These are phyloP conservation scores for Calonectria hongkongensis DNA, from an alignment of 2,329 filamentous ascomycete genomes.

Conservation along the genomic window DNA sequence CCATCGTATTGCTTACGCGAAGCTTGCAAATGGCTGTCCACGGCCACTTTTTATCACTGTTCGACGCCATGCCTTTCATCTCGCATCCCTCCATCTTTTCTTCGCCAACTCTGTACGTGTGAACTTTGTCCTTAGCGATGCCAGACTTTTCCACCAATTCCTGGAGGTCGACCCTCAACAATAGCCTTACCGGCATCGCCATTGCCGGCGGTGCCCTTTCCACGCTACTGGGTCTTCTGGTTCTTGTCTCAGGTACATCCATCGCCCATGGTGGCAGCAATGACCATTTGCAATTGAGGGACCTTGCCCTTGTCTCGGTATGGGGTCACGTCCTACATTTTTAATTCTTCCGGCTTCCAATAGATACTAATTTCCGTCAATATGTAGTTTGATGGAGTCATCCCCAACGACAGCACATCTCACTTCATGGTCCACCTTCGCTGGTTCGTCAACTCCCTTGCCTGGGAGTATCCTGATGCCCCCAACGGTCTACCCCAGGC, in stretches of 20 bases:
- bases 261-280: constrained; percentile 38
- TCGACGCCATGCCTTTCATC: constrained; percentile 12
- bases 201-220: constrained; percentile 50
- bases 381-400: constrained; percentile 52
- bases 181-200: constrained; percentile 46
- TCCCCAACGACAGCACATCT: constrained; percentile 53
- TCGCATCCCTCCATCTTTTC: constrained; percentile 16
- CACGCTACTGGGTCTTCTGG: constrained; percentile 44
- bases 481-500: constrained; percentile 49
- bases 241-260: constrained; percentile 52
- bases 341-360: background rate
- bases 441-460: constrained; percentile 53
- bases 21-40: constrained; percentile 22
- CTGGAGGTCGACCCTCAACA: constrained; percentile 43
- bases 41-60: constrained; percentile 1
- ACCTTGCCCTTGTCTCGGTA: constrained; percentile 54
- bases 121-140: constrained; percentile 35
- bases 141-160: constrained; percentile 42
- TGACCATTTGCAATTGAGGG: constrained; percentile 48
- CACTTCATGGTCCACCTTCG: constrained; percentile 52
- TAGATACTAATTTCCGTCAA: background rate
- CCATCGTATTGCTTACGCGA: constrained; percentile 29
- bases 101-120: constrained; percentile 1
- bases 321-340: background rate
- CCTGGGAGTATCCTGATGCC: constrained; percentile 54